phyloP scores from a whole-genome alignment of 2,329 filamentous ascomycete species.

The Botrytis hyacinthi region DNA sequence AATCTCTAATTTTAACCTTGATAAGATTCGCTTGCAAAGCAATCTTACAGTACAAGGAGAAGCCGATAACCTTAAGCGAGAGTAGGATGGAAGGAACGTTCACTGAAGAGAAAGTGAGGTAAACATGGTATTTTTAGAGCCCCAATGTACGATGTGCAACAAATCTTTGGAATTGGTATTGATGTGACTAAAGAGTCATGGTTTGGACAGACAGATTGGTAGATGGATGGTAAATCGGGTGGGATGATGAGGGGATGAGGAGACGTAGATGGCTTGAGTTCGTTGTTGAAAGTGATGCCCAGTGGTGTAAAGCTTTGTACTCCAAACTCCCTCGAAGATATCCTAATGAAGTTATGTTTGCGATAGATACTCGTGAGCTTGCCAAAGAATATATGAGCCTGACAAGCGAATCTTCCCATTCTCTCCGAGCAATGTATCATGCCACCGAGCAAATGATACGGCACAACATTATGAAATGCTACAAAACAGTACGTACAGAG shows the following conservation, averaged over 20 bases:
- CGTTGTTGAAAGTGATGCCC: background rate
- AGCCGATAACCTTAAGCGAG: background rate
- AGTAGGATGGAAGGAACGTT: background rate
- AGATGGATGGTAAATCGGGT: background rate
- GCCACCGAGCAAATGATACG: background rate
- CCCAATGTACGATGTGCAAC: slow-evolving; percentile 7
- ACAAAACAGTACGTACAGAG: background rate
- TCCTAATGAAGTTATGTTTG: background rate
- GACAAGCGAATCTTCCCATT: background rate
- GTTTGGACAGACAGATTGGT: background rate
- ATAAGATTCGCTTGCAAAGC: background rate
- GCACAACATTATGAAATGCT: background rate
- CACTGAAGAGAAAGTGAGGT: background rate
- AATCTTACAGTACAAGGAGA: background rate
- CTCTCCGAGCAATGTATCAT: background rate
- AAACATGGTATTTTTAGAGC: background rate
- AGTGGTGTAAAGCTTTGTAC: background rate
- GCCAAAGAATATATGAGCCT: background rate
- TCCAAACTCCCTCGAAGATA: background rate
- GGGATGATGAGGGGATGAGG: background rate
- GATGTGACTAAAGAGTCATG: background rate
- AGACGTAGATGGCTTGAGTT: background rate
- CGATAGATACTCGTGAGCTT: background rate
- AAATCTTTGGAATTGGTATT: background rate
- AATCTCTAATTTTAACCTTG: background rate